phyloP scores from a whole-genome alignment of 176 grass and related monocot species.

The Zoysia japonica region DNA sequence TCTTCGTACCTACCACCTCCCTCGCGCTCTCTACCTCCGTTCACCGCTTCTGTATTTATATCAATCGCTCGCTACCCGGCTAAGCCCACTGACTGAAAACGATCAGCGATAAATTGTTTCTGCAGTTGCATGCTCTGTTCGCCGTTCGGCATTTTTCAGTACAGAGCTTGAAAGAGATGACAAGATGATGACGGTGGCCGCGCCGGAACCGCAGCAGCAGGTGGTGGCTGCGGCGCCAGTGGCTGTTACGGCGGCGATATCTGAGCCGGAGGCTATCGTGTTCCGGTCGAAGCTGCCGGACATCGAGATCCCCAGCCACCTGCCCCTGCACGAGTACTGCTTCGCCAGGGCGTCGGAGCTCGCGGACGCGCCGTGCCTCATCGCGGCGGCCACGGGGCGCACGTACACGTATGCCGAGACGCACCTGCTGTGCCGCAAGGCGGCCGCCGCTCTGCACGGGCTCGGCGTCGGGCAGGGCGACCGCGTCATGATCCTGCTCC shows the following conservation, averaged over 20 bases:
- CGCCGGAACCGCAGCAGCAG: slow-evolving; percentile 36
- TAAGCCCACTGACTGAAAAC: neutral
- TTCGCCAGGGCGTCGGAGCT: slow-evolving; percentile 54
- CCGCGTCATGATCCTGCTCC: slow-evolving; percentile 69
- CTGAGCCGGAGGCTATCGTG: slow-evolving; percentile 38
- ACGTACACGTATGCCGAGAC: slow-evolving; percentile 68
- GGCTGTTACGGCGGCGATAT: too few species aligned
- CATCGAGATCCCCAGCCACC: slow-evolving; percentile 64
- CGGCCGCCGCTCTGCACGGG: slow-evolving; percentile 46
- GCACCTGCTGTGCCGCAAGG: slow-evolving; percentile 51
- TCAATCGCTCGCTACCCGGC: neutral
- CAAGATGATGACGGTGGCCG: slow-evolving; percentile 49
- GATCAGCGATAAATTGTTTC: neutral
- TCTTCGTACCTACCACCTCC: slow-evolving; percentile 20
- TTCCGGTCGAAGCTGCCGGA: slow-evolving; percentile 84
- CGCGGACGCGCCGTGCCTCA: slow-evolving; percentile 67
- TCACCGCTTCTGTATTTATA: slow-evolving; percentile 27
- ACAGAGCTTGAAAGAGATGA: neutral
- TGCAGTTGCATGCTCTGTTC: neutral
- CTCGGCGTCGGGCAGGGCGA: slow-evolving; percentile 59
- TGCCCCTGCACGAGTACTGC: slow-evolving; percentile 80
- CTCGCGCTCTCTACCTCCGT: neutral
- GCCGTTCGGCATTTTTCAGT: neutral
- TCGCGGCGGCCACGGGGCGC: slow-evolving; percentile 53
- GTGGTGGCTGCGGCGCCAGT: neutral